Evolutionary conservation across 148 eudicot species (phyloP), one percentile per base, ranked within the genome.

Genomic region (Diospyros kaki): DNA sequence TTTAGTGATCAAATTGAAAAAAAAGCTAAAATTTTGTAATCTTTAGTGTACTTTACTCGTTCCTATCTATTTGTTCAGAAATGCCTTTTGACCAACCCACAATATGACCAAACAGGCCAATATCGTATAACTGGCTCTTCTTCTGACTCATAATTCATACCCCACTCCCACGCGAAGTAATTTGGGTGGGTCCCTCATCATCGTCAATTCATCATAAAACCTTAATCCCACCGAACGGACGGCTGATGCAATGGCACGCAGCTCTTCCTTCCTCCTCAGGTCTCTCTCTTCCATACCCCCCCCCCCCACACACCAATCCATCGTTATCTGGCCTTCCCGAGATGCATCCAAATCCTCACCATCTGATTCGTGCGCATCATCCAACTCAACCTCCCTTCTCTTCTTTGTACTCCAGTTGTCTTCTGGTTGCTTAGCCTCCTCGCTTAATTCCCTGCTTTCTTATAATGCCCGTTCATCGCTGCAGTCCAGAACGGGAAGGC

Each of bases 401-500:
- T 75, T 90, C 76, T 94, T 85, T 83, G 66, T 67, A 78, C 59
- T 81, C 82, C 56, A 85, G 80, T 78, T 79, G 87, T 70, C 92
- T 83, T 78, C 90, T 90, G 64, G 28, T 28, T 62, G 71, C 51
- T 59, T 71, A 71, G 74, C 61, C 62, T 81, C 78, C 39, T 60
- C 84, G 41, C 55, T 39, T 10, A 48, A 56, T 50, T 81, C 83
- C 72, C 80, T 77, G n/a, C 68, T 48, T 56, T 28, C 28, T 28
- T 28, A 28, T 28, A 69, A 44, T 51, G 3, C 8, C 75, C 77
- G 46, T 80, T 41, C 69, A 28, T 28, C 28, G 28, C 28, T 28
- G 9, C 69, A 39, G 76, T 87, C 88, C 15, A 92, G 92, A 78
- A 79, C 74, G 41, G 97, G 98, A 72, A 87, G 78, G 61, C 71